Evolutionary conservation across 305 asterid genomes (phyloP), one percentile per base, ranked within the genome.

Genomic region (Rubia balearica): DNA sequence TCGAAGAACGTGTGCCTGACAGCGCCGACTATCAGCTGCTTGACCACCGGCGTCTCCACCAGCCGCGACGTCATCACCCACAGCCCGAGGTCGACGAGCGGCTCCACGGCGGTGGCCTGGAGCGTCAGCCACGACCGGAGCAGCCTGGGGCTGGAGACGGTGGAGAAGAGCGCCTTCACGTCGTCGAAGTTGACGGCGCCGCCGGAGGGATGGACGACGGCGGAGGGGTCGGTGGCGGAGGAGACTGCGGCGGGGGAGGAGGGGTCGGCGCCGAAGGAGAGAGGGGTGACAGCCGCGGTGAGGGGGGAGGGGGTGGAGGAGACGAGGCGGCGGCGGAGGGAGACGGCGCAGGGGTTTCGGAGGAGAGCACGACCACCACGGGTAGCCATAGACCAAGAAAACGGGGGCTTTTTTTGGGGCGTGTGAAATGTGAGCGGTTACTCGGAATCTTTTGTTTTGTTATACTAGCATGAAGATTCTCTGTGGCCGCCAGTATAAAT

Each of bases 41-140:
- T 77, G 65, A 83, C 48, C 3, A 82, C 17, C 1, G 88, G 90
- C 11, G 74, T 66, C 1, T 68, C 71, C 87, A 88, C 78, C 30
- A 84, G 78, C 45, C 69, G 59, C 8, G 96, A 88, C 8, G 76
- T 84, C 89, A 88, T 71, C 16, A 87, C 87, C 87, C 81, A 68
- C 67, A 69, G 1, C 0, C 98, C 98, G 0, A 85, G 0, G 75
- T 88, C 95, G 22, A 87, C 89, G 77, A 84, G 61, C 0, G 87
- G 87, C 70, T 70, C 85, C 3, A 77, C 24, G 0, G 93, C 75
- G 0, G 88, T 66, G 83, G 79, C 48, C 33, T 82, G 83, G 1
- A 94, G 90, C 21, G 83, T 87, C 12, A 62, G 6, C 21, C 84
- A 16, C 0, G 98, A 91, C 68, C 68, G 80, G 7, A 87, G 9